A percentile compares a stretch with the other conserved stretches of the same genome.
These are phyloP conservation scores for Filosporella fistucella DNA, from an alignment of 495 filamentous ascomycete species.

Conservation along the genomic window DNA sequence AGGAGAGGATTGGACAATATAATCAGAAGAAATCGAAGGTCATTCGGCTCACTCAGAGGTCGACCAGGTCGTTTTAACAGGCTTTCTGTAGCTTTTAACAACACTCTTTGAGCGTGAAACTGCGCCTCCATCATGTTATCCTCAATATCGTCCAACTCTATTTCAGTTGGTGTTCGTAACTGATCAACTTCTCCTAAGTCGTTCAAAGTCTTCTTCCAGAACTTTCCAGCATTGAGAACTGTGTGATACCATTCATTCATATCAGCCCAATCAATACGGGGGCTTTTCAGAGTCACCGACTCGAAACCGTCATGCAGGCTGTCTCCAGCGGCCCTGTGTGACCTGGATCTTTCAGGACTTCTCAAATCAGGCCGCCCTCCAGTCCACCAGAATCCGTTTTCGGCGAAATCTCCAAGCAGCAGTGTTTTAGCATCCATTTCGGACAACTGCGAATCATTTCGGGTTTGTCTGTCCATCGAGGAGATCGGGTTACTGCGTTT, in stretches of 20 bases:
- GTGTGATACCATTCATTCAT: constrained; percentile 71
- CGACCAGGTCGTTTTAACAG: constrained; percentile 82
- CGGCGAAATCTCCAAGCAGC: constrained; percentile 72
- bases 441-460: constrained; percentile 31
- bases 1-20: constrained; percentile 79
- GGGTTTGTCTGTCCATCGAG: background rate
- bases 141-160: constrained; percentile 46
- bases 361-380: constrained; percentile 44
- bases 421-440: constrained; percentile 74
- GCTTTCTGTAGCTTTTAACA: constrained; percentile 80
- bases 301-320: constrained; percentile 10
- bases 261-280: constrained; percentile 72
- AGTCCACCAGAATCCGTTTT: constrained; percentile 85
- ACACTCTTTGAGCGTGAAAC: constrained; percentile 58
- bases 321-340: constrained; percentile 20
- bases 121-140: constrained; percentile 61
- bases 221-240: constrained; percentile 60
- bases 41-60: constrained; percentile 61
- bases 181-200: constrained; percentile 31
- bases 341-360: constrained; percentile 27
- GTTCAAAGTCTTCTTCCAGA: constrained; percentile 50
- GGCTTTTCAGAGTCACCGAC: constrained; percentile 55
- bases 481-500: constrained; percentile 3
- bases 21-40: constrained; percentile 79
- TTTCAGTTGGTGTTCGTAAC: constrained; percentile 20